These are phyloP conservation scores for Malus hybrid DNA, from an alignment of 331 rosid species.

Conservation along the genomic window DNA sequence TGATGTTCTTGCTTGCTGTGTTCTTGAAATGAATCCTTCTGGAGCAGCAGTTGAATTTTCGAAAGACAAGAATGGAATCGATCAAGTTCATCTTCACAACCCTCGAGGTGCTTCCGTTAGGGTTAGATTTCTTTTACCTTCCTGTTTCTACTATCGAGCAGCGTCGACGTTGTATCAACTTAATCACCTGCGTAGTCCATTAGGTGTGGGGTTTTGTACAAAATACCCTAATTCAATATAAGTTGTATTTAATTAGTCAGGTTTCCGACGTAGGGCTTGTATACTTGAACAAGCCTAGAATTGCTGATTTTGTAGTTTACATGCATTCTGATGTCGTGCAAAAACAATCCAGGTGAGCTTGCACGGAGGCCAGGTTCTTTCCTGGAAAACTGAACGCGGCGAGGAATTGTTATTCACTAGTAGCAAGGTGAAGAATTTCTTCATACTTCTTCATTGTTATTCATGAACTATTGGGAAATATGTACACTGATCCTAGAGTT, in stretches of 20 bases:
- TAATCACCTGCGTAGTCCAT: too few species aligned
- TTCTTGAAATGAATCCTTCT: constrained; percentile 32
- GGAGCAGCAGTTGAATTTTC: constrained; percentile 29
- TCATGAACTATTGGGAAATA: not conserved
- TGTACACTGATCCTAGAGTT: not conserved
- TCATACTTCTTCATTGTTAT: not conserved
- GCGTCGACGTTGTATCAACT: not conserved
- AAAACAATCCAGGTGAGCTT: constrained; percentile 56
- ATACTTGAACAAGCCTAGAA: not conserved
- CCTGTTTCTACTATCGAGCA: not conserved
- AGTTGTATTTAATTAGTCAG: not conserved
- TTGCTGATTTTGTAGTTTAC: not conserved
- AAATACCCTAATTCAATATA: too few species aligned
- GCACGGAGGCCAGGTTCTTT: constrained; percentile 88
- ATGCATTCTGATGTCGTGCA: constrained; percentile 4
- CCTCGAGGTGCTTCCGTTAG: constrained; percentile 35
- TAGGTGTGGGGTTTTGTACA: too few species aligned
- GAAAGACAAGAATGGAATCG: constrained; percentile 39
- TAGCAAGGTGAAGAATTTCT: constrained; percentile 41
- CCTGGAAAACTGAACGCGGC: constrained; percentile 70
- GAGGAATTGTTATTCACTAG: constrained; percentile 76
- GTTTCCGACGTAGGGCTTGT: not conserved
- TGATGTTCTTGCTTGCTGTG: constrained; percentile 17
- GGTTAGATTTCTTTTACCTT: constrained; percentile 13
- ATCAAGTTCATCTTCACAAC: constrained; percentile 30